These are phyloP conservation scores for Moricandia arvensis DNA, from an alignment of 345 rosid species.

Conservation along the genomic window DNA sequence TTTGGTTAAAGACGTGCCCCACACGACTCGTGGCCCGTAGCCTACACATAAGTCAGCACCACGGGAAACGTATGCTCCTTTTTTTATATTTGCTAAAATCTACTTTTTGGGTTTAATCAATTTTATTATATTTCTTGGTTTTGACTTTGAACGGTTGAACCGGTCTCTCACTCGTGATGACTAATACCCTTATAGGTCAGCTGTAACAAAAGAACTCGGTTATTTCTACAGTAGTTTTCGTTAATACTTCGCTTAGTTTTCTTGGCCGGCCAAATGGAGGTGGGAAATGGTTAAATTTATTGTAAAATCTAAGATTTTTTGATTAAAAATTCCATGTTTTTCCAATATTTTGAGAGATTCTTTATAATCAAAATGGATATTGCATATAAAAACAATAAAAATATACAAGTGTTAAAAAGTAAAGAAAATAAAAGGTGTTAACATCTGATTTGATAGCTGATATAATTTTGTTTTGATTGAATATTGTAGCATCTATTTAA, in stretches of 20 bases:
- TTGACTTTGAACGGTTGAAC: constrained; percentile 45
- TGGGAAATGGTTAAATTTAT: neutral
- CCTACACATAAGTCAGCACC: constrained; percentile 42
- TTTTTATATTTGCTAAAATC: constrained; percentile 1
- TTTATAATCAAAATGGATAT: neutral
- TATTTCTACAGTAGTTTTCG: constrained; percentile 10
- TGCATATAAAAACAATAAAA: neutral
- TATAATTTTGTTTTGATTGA: too few species aligned
- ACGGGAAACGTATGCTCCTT: constrained; percentile 34
- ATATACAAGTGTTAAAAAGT: neutral
- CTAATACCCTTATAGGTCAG: constrained; percentile 21
- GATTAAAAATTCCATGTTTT: neutral
- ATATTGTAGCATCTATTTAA: neutral
- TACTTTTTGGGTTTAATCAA: constrained; percentile 24
- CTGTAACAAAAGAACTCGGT: constrained; percentile 23
- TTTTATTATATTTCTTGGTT: constrained; percentile 21
- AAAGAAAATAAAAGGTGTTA: neutral
- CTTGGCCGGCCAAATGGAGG: neutral
- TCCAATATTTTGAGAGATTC: neutral
- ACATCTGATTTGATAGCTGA: neutral
- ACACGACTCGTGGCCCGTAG: constrained; percentile 40
- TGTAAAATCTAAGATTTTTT: constrained; percentile 9
- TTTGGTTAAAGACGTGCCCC: constrained; percentile 39
- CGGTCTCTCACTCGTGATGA: constrained; percentile 36
- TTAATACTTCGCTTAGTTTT: neutral